Evolutionary conservation across 2,329 filamentous ascomycete genomes (phyloP), one percentile per base, ranked within the genome.

Genomic region (Diplodia intermedia): DNA sequence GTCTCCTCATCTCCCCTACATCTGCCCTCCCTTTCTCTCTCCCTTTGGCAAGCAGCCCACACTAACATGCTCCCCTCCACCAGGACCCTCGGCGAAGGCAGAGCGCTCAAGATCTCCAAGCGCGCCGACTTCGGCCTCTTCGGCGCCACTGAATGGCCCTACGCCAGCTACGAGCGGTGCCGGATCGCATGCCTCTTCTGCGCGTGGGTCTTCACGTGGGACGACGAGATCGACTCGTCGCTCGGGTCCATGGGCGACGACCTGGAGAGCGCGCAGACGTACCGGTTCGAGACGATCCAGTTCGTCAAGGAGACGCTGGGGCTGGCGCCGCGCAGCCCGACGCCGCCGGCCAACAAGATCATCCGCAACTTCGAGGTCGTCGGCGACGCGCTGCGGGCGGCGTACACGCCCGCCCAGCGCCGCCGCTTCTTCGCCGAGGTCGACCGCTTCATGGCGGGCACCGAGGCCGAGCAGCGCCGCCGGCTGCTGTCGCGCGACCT

Each of bases 101-200:
- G 26, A 31, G 60, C 60, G 4, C 60, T 63, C 31, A 31, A 31
- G n/a, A 52, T 63, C 14, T 63, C 60, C n/a, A 63, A 63, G 60
- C 50, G 31, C 31, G 60, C 60, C 18, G 60, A 63, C 20, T 63
- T 63, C n/a, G 60, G 60, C 31, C 60, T 63, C n/a, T 63, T 63
- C 31, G 60, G 60, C 8, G 60, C 60, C 12, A 63, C 60, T 3
- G 60, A 63, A 12, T 63, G 60, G 60, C 60, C 60, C 1, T 63
- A 63, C n/a, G 60, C 60, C 29, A 29, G n/a, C 60, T 63, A 63
- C 31, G 60, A 63, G 31, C 60, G 60, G 29, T 63, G 60, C 60
- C 47, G 31, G 15, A 63, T 52, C n/a, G 60, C 60, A 9, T 52
- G 60, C 20, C 47, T 63, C 11, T 63, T 63, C 60, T 63, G 60